Conservation (phyloP, 2,329 filamentous ascomycete species). For the Epichloe sylvatica region DNA sequence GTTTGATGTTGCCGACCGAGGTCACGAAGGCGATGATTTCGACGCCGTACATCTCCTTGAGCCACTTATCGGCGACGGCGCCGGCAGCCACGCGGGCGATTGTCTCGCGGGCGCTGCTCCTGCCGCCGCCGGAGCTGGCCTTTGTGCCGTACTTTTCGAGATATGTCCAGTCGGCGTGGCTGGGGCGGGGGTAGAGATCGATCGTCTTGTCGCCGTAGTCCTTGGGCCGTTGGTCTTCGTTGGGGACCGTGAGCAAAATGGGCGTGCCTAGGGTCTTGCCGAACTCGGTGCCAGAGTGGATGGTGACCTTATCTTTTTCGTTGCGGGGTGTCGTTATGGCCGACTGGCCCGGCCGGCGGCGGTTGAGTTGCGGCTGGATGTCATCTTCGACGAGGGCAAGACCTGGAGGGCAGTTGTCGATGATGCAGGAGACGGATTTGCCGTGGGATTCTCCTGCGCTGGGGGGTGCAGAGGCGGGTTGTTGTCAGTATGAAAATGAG, state of each 20-base stretch:
- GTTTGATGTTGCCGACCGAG: slow-evolving; percentile 53
- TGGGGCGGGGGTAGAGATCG: slow-evolving; percentile 80
- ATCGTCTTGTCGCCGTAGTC: slow-evolving; percentile 87
- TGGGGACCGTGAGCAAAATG: slow-evolving; percentile 73
- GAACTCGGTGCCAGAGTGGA: slow-evolving; percentile 85
- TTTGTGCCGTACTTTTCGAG: slow-evolving; percentile 94
- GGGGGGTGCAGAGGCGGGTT: neutral
- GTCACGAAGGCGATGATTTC: slow-evolving; percentile 87
- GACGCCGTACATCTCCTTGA: slow-evolving; percentile 64
- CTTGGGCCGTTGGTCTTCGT: slow-evolving; percentile 83
- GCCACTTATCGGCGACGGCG: slow-evolving; percentile 86
- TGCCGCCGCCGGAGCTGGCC: slow-evolving; percentile 76
- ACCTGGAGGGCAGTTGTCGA: slow-evolving; percentile 82
- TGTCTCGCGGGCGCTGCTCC: slow-evolving; percentile 86
- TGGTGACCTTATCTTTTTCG: slow-evolving; percentile 82
- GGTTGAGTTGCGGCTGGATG: slow-evolving; percentile 90
- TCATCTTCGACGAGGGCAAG: slow-evolving; percentile 73
- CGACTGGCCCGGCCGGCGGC: slow-evolving; percentile 77
- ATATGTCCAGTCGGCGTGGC: slow-evolving; percentile 94
- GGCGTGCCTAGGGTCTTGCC: slow-evolving; percentile 84
- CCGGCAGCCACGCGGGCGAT: slow-evolving; percentile 87
- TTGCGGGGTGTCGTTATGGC: slow-evolving; percentile 82
- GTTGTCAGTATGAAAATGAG: neutral
- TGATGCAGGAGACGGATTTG: slow-evolving; percentile 83
- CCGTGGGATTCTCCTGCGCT: slow-evolving; percentile 61